Evolutionary conservation across 257 asterid genomes (phyloP), one percentile per base, ranked within the genome.

Genomic region (Solanum sitiens): DNA sequence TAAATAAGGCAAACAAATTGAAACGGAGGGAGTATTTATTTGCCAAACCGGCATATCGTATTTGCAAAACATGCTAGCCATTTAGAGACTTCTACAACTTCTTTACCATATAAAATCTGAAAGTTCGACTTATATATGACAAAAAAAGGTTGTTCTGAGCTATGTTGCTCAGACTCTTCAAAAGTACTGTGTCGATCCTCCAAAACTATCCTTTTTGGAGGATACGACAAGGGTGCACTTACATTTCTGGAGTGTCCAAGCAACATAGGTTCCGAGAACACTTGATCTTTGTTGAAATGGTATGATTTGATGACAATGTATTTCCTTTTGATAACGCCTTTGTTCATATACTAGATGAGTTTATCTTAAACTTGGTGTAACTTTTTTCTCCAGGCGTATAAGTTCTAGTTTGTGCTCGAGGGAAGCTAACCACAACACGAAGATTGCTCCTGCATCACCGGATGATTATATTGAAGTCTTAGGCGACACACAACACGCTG

Each of bases 391-490:
- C 93, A 96, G 98, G 89, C 91, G 80, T 63, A 86, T 83, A 76
- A 92, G 91, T 84, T 92, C 93, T 37, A 91, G 67, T 88, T 84
- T 90, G 72, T 85, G 84, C 80, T 4, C 89, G 42, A 89, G 88
- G 92, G 98, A 94, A 89, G 86, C 95, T 14, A 94, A 90, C 89
- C 94, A 92, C 61, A 91, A 91, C 67, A 91, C 89, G 89, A 95
- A 92, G 91, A 91, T 92, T 85, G 93, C 94, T 20, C 95, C 94
- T 14, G 93, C 92, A 68, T 93, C 95, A 68, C 92, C 94, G 30
- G 94, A 91, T 16, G 94, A 87, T 88, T 90, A 87, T 71, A 67
- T 25, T 65, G 72, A 83, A 16, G 82, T 82, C 47, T 89, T 83
- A 16, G 18, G 65, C 14, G 89, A 88, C n/a, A 67, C 87, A 71